Percentiles rank a stretch among this genome's conserved stretches.
Evolutionary conservation across 345 rosid genomes (phyloP).

Genomic region (Cardiospermum halicacabum): DNA sequence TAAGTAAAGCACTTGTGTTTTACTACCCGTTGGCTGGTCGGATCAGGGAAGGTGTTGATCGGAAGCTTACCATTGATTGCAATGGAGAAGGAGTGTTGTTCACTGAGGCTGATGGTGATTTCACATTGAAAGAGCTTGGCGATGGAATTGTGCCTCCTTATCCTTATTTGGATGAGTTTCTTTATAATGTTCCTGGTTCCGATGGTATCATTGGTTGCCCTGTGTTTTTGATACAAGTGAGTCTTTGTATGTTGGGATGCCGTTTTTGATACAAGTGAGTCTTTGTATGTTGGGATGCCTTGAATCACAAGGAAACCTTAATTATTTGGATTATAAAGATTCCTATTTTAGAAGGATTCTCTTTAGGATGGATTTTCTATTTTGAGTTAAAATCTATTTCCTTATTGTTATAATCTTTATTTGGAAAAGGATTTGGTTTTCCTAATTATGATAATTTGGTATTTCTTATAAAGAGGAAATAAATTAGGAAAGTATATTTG

Average conservation of each 20-base stretch:
- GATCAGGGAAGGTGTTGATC: not conserved
- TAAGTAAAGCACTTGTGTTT: conserved; percentile 5
- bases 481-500: too few relatives aligned
- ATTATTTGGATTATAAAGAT: too few relatives aligned
- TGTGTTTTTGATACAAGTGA: conserved; percentile 1
- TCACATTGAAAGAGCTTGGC: conserved; percentile 1
- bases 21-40: conserved; percentile 7
- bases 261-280: too few relatives aligned
- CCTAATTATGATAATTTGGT: too few relatives aligned
- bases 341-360: too few relatives aligned
- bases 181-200: conserved; percentile 2
- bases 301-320: too few relatives aligned
- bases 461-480: too few relatives aligned
- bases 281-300: not conserved
- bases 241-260: not conserved
- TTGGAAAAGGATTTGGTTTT: too few relatives aligned
- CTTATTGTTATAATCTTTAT: too few relatives aligned
- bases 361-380: too few relatives aligned
- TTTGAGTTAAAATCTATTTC: too few relatives aligned
- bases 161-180: conserved; percentile 3
- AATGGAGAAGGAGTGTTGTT: conserved; percentile 8
- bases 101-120: conserved; percentile 15
- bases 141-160: conserved; percentile 6
- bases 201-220: conserved; percentile 1
- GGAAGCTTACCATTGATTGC: conserved; percentile 12